Evolutionary conservation across 805 yeast species (phyloP).

Genomic region (Metschnikowia gelsemii): DNA sequence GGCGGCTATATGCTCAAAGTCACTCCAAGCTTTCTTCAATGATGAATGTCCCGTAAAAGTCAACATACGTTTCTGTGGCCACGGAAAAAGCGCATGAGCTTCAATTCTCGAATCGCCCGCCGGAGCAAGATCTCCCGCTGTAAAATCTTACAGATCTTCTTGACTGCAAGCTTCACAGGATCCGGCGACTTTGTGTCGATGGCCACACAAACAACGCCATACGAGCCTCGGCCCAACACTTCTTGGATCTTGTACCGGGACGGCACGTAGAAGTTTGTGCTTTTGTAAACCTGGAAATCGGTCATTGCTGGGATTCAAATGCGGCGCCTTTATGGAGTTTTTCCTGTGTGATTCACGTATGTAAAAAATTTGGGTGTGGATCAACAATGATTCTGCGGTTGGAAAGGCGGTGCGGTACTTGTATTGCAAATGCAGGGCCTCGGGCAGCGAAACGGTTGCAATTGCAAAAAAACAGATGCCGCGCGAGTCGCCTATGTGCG

Average conservation of each 20-base stretch:
- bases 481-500: too few relatives aligned
- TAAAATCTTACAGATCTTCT: conserved; percentile 74
- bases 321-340: too few relatives aligned
- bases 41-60: not conserved
- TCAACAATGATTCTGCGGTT: not conserved
- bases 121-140: conserved; percentile 63
- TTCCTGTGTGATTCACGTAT: too few relatives aligned
- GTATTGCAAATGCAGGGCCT: conserved; percentile 1
- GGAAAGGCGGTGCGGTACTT: too few relatives aligned
- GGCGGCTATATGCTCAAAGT: too few relatives aligned
- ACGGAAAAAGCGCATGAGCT: conserved; percentile 74
- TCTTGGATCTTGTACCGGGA: conserved; percentile 55
- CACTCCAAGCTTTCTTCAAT: not conserved
- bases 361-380: not conserved
- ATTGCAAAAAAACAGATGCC: not conserved
- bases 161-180: conserved; percentile 62
- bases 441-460: conserved; percentile 3
- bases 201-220: conserved; percentile 83
- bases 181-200: conserved; percentile 42
- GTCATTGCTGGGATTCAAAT: too few relatives aligned
- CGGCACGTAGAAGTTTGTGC: conserved; percentile 57
- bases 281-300: conserved; percentile 18
- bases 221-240: conserved; percentile 79
- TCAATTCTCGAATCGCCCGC: conserved; percentile 81
- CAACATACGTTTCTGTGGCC: conserved; percentile 72